These are phyloP conservation scores for Ophioceras dolichostomum DNA, from an alignment of 2,329 filamentous ascomycete genomes.

Conservation along the genomic window DNA sequence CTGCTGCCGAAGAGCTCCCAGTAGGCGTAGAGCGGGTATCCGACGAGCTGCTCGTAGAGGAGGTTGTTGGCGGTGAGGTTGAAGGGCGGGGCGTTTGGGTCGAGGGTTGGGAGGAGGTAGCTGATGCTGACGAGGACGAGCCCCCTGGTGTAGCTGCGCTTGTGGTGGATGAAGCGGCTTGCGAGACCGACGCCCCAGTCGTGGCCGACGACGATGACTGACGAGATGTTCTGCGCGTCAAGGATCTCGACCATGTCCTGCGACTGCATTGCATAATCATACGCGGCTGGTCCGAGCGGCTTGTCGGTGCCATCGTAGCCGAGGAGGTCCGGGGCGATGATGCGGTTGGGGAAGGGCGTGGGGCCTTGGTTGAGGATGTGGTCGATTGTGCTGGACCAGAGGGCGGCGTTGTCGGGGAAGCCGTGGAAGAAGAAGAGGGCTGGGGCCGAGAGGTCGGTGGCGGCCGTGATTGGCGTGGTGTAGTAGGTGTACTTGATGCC, in stretches of 20 bases:
- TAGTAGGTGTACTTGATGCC: slow-evolving; percentile 29
- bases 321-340: slow-evolving; percentile 24
- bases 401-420: slow-evolving; percentile 31
- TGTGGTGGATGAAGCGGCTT: slow-evolving; percentile 26
- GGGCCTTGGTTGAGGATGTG: slow-evolving; percentile 16
- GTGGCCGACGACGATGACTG: slow-evolving; percentile 30
- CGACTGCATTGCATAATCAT: slow-evolving; percentile 22
- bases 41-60: slow-evolving; percentile 18
- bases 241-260: slow-evolving; percentile 27
- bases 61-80: slow-evolving; percentile 21
- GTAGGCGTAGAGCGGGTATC: slow-evolving; percentile 25
- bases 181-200: slow-evolving; percentile 33
- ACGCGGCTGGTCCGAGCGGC: slow-evolving; percentile 21
- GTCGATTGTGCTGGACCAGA: slow-evolving; percentile 29
- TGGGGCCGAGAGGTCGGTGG: slow-evolving; percentile 8
- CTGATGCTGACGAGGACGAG: slow-evolving; percentile 27
- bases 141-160: slow-evolving; percentile 25
- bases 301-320: slow-evolving; percentile 27
- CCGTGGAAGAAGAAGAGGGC: slow-evolving; percentile 32
- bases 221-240: slow-evolving; percentile 19
- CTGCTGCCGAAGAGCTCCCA: slow-evolving; percentile 30
- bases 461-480: slow-evolving; percentile 7
- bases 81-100: slow-evolving; percentile 12
- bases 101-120: slow-evolving; percentile 21
- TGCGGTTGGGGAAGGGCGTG: slow-evolving; percentile 16